A percentile compares a stretch with the other conserved stretches of the same genome.
Conservation (phyloP, 768 basidiomycete species). For the Tricholoma saponaceum region DNA sequence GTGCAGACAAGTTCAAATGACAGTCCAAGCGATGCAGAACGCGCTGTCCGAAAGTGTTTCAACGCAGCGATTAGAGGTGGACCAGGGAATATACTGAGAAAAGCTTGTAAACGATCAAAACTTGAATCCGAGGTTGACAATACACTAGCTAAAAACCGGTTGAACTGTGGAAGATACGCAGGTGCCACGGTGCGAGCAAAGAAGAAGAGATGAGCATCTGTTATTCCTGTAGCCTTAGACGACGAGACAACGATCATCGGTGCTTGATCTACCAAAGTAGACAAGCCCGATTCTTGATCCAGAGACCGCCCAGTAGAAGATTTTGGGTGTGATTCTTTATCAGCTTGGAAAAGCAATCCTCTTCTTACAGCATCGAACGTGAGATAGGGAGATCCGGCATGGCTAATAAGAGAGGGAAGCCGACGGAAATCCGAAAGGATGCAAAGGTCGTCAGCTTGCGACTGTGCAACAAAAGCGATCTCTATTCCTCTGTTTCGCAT, state of each 20-base stretch:
- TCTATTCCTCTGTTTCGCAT: slow-evolving; percentile 98
- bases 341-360: slow-evolving; percentile 19
- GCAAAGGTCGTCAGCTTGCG: slow-evolving; percentile 40
- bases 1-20: slow-evolving; percentile 32
- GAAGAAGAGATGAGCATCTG: slow-evolving; percentile 30
- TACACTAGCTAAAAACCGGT: slow-evolving; percentile 21
- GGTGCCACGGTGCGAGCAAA: slow-evolving; percentile 31
- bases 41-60: slow-evolving; percentile 16
- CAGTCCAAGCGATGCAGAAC: slow-evolving; percentile 23
- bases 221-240: slow-evolving; percentile 3
- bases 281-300: slow-evolving; percentile 46
- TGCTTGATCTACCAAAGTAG: slow-evolving; percentile 36
- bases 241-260: slow-evolving; percentile 26
- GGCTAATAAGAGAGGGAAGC: slow-evolving; percentile 22
- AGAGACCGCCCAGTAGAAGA: slow-evolving; percentile 37
- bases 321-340: slow-evolving; percentile 2
- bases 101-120: slow-evolving; percentile 8
- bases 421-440: slow-evolving; percentile 46
- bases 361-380: slow-evolving; percentile 34
- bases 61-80: slow-evolving; percentile 12
- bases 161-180: slow-evolving; percentile 25
- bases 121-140: slow-evolving; percentile 1
- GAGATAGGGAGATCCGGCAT: slow-evolving; percentile 11
- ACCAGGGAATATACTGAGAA: slow-evolving; percentile 16
- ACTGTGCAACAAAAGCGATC: slow-evolving; percentile 46